These are phyloP conservation scores for Alternaria viburni DNA, from an alignment of 2,329 filamentous ascomycete genomes.

Conservation along the genomic window DNA sequence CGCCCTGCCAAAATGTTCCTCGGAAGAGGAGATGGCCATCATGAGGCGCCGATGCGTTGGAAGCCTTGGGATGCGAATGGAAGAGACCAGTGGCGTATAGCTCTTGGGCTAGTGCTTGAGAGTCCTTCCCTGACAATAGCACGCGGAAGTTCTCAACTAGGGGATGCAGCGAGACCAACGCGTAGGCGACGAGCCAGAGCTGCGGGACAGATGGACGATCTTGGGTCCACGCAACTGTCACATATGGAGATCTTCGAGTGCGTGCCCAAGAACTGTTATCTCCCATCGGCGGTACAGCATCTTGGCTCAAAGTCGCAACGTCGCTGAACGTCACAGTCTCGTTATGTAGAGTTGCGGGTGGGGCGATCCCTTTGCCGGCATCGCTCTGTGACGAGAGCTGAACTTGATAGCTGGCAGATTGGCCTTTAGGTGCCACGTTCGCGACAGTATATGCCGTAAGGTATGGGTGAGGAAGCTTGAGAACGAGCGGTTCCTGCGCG, in stretches of 20 bases:
- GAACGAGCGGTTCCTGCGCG: constrained; percentile 29
- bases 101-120: constrained; percentile 48
- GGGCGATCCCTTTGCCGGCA: constrained; percentile 27
- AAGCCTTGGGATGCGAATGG: constrained; percentile 49
- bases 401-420: constrained; percentile 30
- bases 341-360: constrained; percentile 37
- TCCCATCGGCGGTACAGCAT: constrained; percentile 32
- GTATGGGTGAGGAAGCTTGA: constrained; percentile 48
- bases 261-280: constrained; percentile 54
- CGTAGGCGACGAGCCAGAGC: constrained; percentile 57
- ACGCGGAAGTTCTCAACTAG: constrained; percentile 55
- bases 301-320: constrained; percentile 30
- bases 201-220: constrained; percentile 53
- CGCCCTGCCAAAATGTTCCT: constrained; percentile 56
- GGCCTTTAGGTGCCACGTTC: constrained; percentile 27
- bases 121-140: constrained; percentile 47
- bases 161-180: constrained; percentile 53
- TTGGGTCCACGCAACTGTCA: constrained; percentile 52
- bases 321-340: constrained; percentile 38
- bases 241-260: constrained; percentile 52
- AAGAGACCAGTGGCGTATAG: constrained; percentile 54
- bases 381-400: constrained; percentile 23
- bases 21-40: constrained; percentile 58
- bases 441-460: constrained; percentile 43
- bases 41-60: constrained; percentile 43